These are phyloP conservation scores for Bertia moriformis DNA, from an alignment of 2,329 filamentous ascomycete genomes.

Conservation along the genomic window DNA sequence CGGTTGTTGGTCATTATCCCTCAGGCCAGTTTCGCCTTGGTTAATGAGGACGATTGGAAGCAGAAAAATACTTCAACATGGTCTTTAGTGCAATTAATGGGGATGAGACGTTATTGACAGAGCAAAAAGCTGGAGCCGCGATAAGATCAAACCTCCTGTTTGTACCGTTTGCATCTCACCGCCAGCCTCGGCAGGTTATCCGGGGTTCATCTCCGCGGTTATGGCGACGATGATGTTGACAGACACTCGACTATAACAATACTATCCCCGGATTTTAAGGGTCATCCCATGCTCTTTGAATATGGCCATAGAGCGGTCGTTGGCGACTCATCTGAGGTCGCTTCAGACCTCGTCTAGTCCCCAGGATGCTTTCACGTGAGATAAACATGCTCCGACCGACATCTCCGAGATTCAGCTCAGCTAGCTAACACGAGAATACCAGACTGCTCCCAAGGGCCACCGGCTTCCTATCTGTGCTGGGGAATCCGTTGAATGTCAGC, in stretches of 20 bases:
- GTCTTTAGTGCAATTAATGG: no score
- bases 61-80: no score
- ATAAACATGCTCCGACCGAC: background rate
- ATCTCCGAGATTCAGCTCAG: no score
- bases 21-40: background rate
- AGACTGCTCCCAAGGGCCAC: slow-evolving; percentile 31
- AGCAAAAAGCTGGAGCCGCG: background rate
- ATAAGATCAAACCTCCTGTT: background rate
- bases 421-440: background rate
- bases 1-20: slow-evolving; percentile 7
- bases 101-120: no score
- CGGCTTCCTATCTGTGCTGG: slow-evolving; percentile 38
- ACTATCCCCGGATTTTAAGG: no score
- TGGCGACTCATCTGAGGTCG: slow-evolving; percentile 43
- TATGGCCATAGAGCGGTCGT: slow-evolving; percentile 45
- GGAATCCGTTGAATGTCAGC: slow-evolving; percentile 43
- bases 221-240: background rate
- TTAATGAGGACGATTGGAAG: no score
- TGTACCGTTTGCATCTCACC: background rate
- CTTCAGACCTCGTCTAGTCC: slow-evolving; percentile 41
- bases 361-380: slow-evolving; percentile 43
- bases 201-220: background rate
- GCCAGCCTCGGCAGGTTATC: background rate
- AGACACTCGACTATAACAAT: no score
- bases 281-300: no score